Evolutionary conservation across 2,329 filamentous ascomycete species (phyloP).

Genomic region (Colletotrichum karsti): DNA sequence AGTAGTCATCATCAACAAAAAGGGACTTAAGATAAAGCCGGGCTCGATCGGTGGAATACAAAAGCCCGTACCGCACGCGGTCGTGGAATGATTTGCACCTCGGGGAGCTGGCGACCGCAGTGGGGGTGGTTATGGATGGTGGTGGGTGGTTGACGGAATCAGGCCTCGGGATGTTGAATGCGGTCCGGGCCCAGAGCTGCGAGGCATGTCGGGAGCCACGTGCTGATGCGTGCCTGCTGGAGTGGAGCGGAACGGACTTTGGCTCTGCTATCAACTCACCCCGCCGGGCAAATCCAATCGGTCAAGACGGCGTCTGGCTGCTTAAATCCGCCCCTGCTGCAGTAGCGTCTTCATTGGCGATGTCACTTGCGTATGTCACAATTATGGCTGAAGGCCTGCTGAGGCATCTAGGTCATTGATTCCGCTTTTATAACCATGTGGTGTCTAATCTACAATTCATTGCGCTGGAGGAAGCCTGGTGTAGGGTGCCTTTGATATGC

Average conservation of each 20-base stretch:
- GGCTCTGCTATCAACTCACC: background rate
- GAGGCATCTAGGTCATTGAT: background rate
- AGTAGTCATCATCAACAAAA: background rate
- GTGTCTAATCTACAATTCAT: conserved; percentile 3
- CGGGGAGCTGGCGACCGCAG: background rate
- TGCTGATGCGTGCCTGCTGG: background rate
- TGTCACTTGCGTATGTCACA: background rate
- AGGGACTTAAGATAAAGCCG: background rate
- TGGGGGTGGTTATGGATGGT: too few relatives aligned
- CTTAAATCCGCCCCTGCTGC: background rate
- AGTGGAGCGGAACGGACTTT: background rate
- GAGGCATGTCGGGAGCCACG: background rate
- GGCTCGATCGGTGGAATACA: background rate
- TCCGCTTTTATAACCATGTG: conserved; percentile 2
- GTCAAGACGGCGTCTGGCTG: background rate
- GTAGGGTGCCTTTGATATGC: background rate
- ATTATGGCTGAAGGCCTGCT: background rate
- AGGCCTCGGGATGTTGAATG: background rate
- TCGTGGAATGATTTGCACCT: background rate
- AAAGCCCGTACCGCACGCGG: conserved; percentile 3
- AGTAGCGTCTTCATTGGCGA: background rate
- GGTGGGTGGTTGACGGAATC: background rate
- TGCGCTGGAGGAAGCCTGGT: conserved; percentile 1
- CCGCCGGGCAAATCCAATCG: background rate
- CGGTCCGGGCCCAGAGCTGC: background rate